phyloP scores from a whole-genome alignment of 1,139 yeast genomes.

The Zygosaccharomyces pseudobailii region DNA sequence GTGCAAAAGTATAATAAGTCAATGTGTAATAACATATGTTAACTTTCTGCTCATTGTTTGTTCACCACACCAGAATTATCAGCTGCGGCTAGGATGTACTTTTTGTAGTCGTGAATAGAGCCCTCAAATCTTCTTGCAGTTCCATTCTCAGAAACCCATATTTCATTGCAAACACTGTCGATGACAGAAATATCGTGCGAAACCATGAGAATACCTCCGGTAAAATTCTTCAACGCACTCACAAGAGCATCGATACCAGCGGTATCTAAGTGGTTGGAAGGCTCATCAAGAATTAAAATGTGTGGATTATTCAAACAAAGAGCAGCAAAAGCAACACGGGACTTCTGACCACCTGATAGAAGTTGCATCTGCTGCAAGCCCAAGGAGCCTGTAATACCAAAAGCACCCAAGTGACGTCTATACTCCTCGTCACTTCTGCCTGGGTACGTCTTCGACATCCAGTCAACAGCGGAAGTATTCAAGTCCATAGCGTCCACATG shows the following conservation, averaged over 20 bases:
- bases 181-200: conserved; percentile 95
- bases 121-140: conserved; percentile 79
- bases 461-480: conserved; percentile 78
- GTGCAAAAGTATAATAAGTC: not conserved
- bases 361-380: conserved; percentile 88
- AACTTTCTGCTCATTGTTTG: conserved; percentile 46
- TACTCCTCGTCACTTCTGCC: conserved; percentile 96
- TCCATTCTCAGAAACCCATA: conserved; percentile 91
- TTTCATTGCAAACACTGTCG: conserved; percentile 81
- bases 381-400: conserved; percentile 92
- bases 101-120: conserved; percentile 80
- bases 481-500: conserved; percentile 98
- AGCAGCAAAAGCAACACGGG: conserved; percentile 97
- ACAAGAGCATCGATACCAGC: conserved; percentile 95
- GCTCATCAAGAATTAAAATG: conserved; percentile 89
- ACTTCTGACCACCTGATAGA: conserved; percentile 96
- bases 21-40: not conserved
- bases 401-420: conserved; percentile 92
- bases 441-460: conserved; percentile 89
- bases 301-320: conserved; percentile 90
- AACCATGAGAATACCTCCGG: conserved; percentile 96
- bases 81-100: conserved; percentile 74
- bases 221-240: conserved; percentile 78
- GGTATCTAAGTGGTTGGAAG: conserved; percentile 97
- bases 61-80: conserved; percentile 85